Evolutionary conservation across 306 rosid species (phyloP), one percentile per base, ranked within the genome.

Genomic region (Begonia loranthoides): DNA sequence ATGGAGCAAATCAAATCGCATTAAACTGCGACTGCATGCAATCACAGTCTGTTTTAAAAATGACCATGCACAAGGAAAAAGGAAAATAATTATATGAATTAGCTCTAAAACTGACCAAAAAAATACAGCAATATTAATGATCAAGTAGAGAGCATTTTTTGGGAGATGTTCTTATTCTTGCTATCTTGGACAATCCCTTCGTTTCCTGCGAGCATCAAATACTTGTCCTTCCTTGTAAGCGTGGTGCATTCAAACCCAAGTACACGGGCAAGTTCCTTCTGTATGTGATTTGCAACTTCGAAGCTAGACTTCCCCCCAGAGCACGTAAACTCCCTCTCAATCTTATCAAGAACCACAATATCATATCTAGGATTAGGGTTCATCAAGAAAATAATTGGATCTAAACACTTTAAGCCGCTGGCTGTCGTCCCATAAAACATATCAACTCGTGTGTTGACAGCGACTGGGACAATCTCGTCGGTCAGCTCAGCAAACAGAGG

Each of bases 391-490:
- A 90, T 76, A 12, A 86, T 48, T 0, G 99, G 86, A 54, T 90
- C 99, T 70, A 90, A 49, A 33, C 95, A 86, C 41, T 90, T 90
- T 3, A 90, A 59, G 0, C 99, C 99, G 33, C 94, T 80, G 0
- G 95, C 99, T 16, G 99, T 90, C 10, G 99, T 86, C 57, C 99
- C 99, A 59, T 90, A 90, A 54, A 90, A 90, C 95, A 90, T 85
- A 57, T 76, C 76, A 40, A 80, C 94, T 13, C 64, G 45, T 0
- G 82, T 60, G 61, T 76, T 71, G 9, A 85, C 66, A 3, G 94
- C 99, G 54, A 90, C 99, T 2, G 95, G 99, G 0, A 86, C 92
- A 43, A 90, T 86, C 41, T 86, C 84, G 43, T 90, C 88, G 6
- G 80, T 81, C 60, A 90, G 19, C 49, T 90, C 99, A 0, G 99